A percentile compares a stretch with the other conserved stretches of the same genome.
phyloP scores from a whole-genome alignment of 1,284 basidiomycete genomes.

The Kwoniella shivajii region DNA sequence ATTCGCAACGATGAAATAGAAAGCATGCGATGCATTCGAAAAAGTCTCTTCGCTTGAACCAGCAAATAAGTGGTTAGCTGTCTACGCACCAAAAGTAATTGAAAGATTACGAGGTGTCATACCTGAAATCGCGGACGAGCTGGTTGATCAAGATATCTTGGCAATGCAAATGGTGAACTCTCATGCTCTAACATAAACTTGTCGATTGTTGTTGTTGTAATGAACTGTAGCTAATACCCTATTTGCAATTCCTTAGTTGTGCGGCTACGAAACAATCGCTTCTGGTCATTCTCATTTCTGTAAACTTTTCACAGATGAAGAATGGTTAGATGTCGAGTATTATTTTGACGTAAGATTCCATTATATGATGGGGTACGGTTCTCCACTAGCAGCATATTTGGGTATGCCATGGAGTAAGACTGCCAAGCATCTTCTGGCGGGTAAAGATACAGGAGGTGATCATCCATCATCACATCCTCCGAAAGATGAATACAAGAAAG shows the following conservation, averaged over 20 bases:
- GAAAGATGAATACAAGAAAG: constrained; percentile 14
- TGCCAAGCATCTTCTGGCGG: constrained; percentile 49
- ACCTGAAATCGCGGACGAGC: constrained; percentile 34
- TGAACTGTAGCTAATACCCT: not conserved
- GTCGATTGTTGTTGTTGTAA: not conserved
- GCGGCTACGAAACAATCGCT: constrained; percentile 55
- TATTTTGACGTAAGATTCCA: constrained; percentile 53
- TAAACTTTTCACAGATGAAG: constrained; percentile 50
- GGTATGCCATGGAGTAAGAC: constrained; percentile 55
- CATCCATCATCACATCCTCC: constrained; percentile 12
- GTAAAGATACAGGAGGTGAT: constrained; percentile 35
- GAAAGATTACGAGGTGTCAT: constrained; percentile 37
- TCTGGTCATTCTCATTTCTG: constrained; percentile 51
- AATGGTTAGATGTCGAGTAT: constrained; percentile 53
- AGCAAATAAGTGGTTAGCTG: constrained; percentile 49
- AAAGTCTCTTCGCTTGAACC: constrained; percentile 53
- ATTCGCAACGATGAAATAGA: constrained; percentile 31
- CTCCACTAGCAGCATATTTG: constrained; percentile 50
- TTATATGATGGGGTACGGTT: constrained; percentile 55
- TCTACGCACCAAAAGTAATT: constrained; percentile 44
- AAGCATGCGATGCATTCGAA: constrained; percentile 55
- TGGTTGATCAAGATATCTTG: constrained; percentile 52
- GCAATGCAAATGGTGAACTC: constrained; percentile 51
- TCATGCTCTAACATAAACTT: not conserved
- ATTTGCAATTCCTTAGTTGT: constrained; percentile 28